These are phyloP conservation scores for Boechera retrofracta DNA, from an alignment of 345 rosid genomes.

Conservation along the genomic window DNA sequence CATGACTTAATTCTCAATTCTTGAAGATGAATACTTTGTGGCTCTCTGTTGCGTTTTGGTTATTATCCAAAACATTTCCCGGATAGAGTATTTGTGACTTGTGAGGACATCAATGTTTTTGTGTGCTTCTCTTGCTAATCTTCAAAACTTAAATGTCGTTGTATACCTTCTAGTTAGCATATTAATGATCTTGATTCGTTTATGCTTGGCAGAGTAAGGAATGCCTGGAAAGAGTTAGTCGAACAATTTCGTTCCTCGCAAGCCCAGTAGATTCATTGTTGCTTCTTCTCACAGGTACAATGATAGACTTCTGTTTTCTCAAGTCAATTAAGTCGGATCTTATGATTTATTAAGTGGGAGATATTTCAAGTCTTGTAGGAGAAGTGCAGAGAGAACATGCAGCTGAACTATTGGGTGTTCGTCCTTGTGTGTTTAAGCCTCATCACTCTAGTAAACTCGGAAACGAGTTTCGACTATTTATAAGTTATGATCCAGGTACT, in stretches of 20 bases:
- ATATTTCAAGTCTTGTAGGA: conserved; percentile 53
- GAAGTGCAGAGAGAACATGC: conserved; percentile 87
- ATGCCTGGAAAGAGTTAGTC: conserved; percentile 78
- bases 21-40: conserved; percentile 14
- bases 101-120: conserved; percentile 6
- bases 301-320: neutral
- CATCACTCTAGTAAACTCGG: conserved; percentile 88
- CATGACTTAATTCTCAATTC: neutral
- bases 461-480: conserved; percentile 79
- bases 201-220: conserved; percentile 73
- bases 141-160: neutral
- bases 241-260: conserved; percentile 70
- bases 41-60: neutral
- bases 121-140: neutral
- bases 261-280: conserved; percentile 52
- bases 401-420: conserved; percentile 74
- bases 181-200: conserved; percentile 26
- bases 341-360: conserved; percentile 1
- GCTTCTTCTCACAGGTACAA: conserved; percentile 89
- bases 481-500: conserved; percentile 82
- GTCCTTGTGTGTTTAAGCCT: conserved; percentile 77
- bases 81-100: conserved; percentile 1
- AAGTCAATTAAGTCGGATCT: neutral
- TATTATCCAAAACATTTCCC: neutral
- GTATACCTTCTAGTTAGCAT: neutral